These are phyloP conservation scores for Pseudogymnoascus sp. DNA, from an alignment of 2,329 filamentous ascomycete genomes.

Conservation along the genomic window DNA sequence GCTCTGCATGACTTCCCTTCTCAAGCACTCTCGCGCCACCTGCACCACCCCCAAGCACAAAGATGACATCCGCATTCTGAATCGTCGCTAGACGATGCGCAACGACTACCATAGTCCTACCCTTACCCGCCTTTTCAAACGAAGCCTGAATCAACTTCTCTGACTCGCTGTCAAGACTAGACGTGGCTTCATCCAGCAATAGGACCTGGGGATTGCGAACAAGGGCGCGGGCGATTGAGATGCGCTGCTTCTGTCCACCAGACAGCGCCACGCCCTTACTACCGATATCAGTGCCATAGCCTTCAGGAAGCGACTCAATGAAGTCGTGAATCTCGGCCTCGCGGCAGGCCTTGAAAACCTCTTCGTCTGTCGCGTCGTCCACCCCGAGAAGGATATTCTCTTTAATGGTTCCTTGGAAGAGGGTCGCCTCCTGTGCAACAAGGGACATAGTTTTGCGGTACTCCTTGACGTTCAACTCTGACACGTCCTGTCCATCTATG, in stretches of 20 bases:
- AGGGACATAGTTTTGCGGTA: constrained; percentile 61
- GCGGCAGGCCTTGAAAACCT: constrained; percentile 38
- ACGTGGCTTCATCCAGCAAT: constrained; percentile 52
- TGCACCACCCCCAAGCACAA: constrained; percentile 52
- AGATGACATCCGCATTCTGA: constrained; percentile 72
- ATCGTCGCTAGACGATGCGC: constrained; percentile 71
- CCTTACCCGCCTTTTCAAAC: constrained; percentile 54
- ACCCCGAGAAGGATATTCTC: constrained; percentile 65
- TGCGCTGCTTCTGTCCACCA: constrained; percentile 48
- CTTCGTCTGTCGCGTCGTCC: constrained; percentile 30
- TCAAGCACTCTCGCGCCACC: constrained; percentile 35
- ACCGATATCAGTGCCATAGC: constrained; percentile 40
- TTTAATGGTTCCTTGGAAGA: constrained; percentile 59
- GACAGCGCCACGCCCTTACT: constrained; percentile 39
- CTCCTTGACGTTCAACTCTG: constrained; percentile 46
- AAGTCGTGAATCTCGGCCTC: constrained; percentile 47
- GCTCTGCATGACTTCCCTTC: constrained; percentile 42
- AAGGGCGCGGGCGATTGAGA: constrained; percentile 47
- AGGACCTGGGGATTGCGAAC: constrained; percentile 44
- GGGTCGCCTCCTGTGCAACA: constrained; percentile 65
- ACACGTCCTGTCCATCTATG: constrained; percentile 54
- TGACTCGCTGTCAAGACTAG: constrained; percentile 46
- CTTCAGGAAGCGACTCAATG: constrained; percentile 42
- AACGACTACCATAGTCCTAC: constrained; percentile 63
- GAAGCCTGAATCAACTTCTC: constrained; percentile 55